A percentile compares a stretch with the other conserved stretches of the same genome.
These are phyloP conservation scores for Orbilia brochopaga DNA, from an alignment of 2,329 filamentous ascomycete genomes.

Conservation along the genomic window DNA sequence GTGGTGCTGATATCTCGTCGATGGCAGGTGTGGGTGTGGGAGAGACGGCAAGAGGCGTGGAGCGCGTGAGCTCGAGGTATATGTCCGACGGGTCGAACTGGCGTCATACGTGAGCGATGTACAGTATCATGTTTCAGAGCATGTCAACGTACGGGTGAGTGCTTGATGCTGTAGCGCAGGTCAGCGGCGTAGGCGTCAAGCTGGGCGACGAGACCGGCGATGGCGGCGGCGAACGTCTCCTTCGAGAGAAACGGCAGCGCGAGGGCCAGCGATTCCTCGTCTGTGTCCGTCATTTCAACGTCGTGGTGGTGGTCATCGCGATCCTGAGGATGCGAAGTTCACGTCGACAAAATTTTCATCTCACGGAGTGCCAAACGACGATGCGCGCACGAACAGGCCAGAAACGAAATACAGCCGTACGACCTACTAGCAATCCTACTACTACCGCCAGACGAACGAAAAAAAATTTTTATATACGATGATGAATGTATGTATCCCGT, in stretches of 20 bases:
- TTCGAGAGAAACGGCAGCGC: slow-evolving; percentile 31
- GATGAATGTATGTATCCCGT: slow-evolving; percentile 41
- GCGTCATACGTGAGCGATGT: neutral
- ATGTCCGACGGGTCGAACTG: slow-evolving; percentile 40
- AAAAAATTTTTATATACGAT: slow-evolving; percentile 4
- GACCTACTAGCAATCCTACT: too few relatives aligned
- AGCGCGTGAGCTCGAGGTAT: slow-evolving; percentile 32
- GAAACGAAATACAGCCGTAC: too few relatives aligned
- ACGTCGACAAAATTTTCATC: neutral
- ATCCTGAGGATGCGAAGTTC: neutral
- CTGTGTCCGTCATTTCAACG: neutral
- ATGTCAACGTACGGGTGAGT: slow-evolving; percentile 30
- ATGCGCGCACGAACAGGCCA: neutral
- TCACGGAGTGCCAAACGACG: too few relatives aligned
- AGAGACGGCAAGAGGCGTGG: neutral
- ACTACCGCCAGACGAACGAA: too few relatives aligned
- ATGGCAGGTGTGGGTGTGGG: neutral
- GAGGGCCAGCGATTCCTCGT: neutral
- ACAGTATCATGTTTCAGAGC: too few relatives aligned
- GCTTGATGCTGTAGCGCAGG: slow-evolving; percentile 26
- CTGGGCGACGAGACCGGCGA: slow-evolving; percentile 23
- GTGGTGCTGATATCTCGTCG: slow-evolving; percentile 12
- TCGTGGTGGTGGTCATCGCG: neutral
- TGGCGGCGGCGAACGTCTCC: slow-evolving; percentile 19
- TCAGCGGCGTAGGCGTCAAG: slow-evolving; percentile 19